Evolutionary conservation across 2,329 filamentous ascomycete genomes (phyloP), one percentile per base, ranked within the genome.

Genomic region (Ceratocystis cacaofunesta): DNA sequence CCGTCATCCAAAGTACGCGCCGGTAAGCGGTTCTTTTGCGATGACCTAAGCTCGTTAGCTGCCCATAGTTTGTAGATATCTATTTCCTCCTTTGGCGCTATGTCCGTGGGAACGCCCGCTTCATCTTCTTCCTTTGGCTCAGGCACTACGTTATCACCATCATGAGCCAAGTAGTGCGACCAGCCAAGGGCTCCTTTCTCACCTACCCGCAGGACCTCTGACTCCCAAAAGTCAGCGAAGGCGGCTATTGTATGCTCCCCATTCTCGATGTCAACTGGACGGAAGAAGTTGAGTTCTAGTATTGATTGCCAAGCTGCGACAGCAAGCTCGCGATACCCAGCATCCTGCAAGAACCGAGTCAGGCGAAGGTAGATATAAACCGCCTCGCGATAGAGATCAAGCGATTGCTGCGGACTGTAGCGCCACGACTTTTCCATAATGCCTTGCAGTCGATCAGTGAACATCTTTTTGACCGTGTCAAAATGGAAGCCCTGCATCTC

Each of bases 301-400:
- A 88, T 70, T 5, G 85, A 88, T 75, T 97, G 92, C 91, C 92
- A 96, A 4, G 87, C 79, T 8, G 86, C 90, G 2, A 89, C 77
- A 1, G 90, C 86, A 36, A 89, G 77, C 72, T 96, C 92, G 57
- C 80, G 77, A 71, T 88, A 96, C 0, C 92, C 92, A 58, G 88
- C 79, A 71, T 95, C 87, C 57, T 85, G 79, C 36, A 92, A 78
- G 71, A 94, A 88, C 1, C 83, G 74, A 0, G 89, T 92, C n/a
- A 86, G 73, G 50, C 90, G 83, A 1, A 95, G 76, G 19, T 96
- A 82, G 1, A 95, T 75, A 71, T 95, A 90, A 1, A 90, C 75
- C 1, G 71, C 72, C 66, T 78, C 75, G 4, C 48, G 19, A 46
- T 68, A 69, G n/a, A 61, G 41, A 22, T 36, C 15, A n/a, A 58